Conservation (phyloP, 306 rosid species). For the Sesbania bispinosa region DNA sequence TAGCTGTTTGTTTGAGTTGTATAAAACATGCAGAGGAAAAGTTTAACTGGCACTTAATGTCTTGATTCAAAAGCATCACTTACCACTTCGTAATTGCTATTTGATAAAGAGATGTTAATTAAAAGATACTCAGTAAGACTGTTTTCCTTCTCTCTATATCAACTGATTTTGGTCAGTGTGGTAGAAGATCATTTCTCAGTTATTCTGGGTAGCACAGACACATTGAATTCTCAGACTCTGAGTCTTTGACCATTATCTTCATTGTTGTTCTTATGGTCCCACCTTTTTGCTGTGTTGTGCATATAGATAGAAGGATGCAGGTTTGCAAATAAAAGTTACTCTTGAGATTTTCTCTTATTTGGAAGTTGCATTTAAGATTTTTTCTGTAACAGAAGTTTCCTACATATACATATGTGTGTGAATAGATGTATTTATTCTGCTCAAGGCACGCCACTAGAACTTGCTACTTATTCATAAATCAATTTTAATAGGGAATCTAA, state of each 20-base stretch:
- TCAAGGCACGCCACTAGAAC: background rate
- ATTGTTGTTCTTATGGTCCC: background rate
- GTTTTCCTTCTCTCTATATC: background rate
- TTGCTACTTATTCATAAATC: background rate
- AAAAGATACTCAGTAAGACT: background rate
- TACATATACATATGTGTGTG: background rate
- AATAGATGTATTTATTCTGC: background rate
- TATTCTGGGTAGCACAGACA: background rate
- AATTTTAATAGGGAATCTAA: background rate
- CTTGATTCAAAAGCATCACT: background rate
- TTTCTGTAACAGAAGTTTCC: background rate
- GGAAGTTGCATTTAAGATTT: background rate
- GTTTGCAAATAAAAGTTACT: background rate
- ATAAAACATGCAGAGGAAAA: background rate
- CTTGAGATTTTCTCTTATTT: background rate
- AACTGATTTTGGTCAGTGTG: background rate
- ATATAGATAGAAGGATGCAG: background rate
- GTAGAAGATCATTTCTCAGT: background rate
- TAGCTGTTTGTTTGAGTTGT: background rate
- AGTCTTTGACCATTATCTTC: background rate
- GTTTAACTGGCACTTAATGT: background rate
- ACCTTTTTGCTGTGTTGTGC: background rate
- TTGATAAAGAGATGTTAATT: background rate
- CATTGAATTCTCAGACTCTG: background rate
- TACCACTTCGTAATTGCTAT: background rate